Evolutionary conservation across 2,329 filamentous ascomycete species (phyloP).

Genomic region (Xenosphaeropsis pyriputrescens): DNA sequence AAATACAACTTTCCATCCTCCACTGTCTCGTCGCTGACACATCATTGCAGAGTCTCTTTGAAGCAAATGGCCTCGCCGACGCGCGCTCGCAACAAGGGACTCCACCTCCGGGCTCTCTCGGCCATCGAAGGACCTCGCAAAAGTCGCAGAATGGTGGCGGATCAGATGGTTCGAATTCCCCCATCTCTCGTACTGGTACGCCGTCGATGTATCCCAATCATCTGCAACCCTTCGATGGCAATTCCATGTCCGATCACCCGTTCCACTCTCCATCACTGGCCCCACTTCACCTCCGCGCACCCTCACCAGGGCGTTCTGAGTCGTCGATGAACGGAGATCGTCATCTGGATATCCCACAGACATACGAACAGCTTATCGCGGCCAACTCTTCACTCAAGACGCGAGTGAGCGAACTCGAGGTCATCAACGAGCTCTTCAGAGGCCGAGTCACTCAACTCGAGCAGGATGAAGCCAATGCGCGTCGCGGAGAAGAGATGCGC

Average conservation of each 20-base stretch:
- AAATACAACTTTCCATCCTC: slow-evolving; percentile 14
- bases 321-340: slow-evolving; percentile 37
- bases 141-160: slow-evolving; percentile 54
- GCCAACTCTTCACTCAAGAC: slow-evolving; percentile 85
- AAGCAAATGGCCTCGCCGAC: slow-evolving; percentile 43
- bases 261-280: slow-evolving; percentile 44
- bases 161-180: slow-evolving; percentile 62
- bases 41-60: slow-evolving; percentile 18
- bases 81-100: slow-evolving; percentile 39
- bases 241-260: slow-evolving; percentile 44
- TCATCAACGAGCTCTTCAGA: slow-evolving; percentile 78
- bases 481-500: slow-evolving; percentile 42
- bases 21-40: slow-evolving; percentile 11
- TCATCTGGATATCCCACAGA: slow-evolving; percentile 55
- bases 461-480: slow-evolving; percentile 55
- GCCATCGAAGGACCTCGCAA: slow-evolving; percentile 52
- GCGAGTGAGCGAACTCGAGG: slow-evolving; percentile 83
- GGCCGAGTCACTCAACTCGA: slow-evolving; percentile 64
- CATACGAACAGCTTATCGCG: slow-evolving; percentile 65
- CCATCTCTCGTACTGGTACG: slow-evolving; percentile 66
- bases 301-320: slow-evolving; percentile 42
- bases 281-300: slow-evolving; percentile 34
- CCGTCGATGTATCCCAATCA: slow-evolving; percentile 62
- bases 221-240: slow-evolving; percentile 66
- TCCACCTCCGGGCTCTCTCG: slow-evolving; percentile 32